Evolutionary conservation across 768 basidiomycete genomes (phyloP), one percentile per base, ranked within the genome.

Genomic region (Asterophora lycoperdoides): DNA sequence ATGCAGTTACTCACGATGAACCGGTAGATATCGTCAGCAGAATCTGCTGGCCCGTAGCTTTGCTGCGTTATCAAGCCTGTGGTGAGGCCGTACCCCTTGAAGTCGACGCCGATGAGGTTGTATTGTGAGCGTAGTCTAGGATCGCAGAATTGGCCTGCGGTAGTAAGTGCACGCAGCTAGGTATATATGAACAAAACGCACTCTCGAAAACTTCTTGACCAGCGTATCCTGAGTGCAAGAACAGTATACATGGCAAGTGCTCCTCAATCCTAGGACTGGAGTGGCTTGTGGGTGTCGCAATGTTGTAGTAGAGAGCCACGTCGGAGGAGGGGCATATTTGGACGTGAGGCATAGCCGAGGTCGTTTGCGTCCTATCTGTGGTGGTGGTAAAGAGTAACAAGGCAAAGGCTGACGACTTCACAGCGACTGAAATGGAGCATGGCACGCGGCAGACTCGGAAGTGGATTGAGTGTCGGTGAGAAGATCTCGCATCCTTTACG

Each of bases 41-140:
- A 64, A 44, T 62, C 61, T 19, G 44, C 44, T 8, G 56, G 57
- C 18, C 49, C 53, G 40, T 63, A 63, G 0, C 47, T 46, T 2
- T 54, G 33, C 30, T 53, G 54, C 14, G 7, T 33, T 4, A 63
- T 57, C 4, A 29, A 37, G 2, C 64, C 65, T 33, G 37, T 49
- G 8, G 64, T 60, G 8, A 45, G 38, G n/a, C 65, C 65, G 46
- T 60, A 60, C 13, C 48, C 57, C 30, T 59, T 52, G 49, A 62
- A 55, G 45, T 66, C 63, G 14, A 67, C 48, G 1, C 59, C 60
- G 10, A 67, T 59, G 8, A 67, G 58, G 51, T 65, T 67, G 53
- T 64, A 66, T 9, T 42, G 54, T 28, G 52, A 36, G 23, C 63
- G 45, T 4, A 66, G 57, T 14, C 35, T 52, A 8, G 61, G 53